Percentiles rank a stretch among this genome's conserved stretches.
These are phyloP conservation scores for Didymella pinodella DNA, from an alignment of 2,329 filamentous ascomycete genomes.

Conservation along the genomic window DNA sequence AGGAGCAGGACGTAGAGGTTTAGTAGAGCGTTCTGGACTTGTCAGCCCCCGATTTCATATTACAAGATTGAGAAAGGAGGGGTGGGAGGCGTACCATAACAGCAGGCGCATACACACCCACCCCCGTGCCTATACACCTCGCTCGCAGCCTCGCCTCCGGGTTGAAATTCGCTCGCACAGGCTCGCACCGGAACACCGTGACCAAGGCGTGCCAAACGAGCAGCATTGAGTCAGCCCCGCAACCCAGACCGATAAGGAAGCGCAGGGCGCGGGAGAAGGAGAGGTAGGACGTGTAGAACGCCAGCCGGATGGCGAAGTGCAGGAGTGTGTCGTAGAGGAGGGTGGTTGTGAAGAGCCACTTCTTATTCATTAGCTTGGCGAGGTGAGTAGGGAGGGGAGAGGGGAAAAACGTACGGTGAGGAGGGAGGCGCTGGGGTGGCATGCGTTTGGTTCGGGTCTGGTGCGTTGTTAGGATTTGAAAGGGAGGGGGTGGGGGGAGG, in stretches of 20 bases:
- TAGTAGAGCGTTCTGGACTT: not conserved
- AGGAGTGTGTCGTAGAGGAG: slow-evolving; percentile 11
- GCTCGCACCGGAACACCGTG: slow-evolving; percentile 15
- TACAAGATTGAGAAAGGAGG: too few species aligned
- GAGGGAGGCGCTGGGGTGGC: slow-evolving; percentile 3
- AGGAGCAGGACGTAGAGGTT: slow-evolving; percentile 5
- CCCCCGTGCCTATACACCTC: slow-evolving; percentile 8
- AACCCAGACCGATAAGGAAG: slow-evolving; percentile 8
- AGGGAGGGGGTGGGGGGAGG: too few species aligned
- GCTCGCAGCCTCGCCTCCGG: slow-evolving; percentile 3
- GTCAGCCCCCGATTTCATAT: too few species aligned
- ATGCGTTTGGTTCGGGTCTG: slow-evolving; percentile 5
- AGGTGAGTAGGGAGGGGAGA: too few species aligned
- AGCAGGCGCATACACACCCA: not conserved
- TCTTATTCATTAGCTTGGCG: not conserved
- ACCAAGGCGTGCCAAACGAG: slow-evolving; percentile 11
- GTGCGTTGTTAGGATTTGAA: too few species aligned
- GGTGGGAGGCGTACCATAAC: slow-evolving; percentile 1
- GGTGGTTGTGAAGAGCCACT: slow-evolving; percentile 13
- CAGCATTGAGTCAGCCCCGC: slow-evolving; percentile 4
- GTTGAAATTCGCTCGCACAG: slow-evolving; percentile 8
- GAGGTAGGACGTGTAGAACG: slow-evolving; percentile 15
- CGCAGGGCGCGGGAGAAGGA: slow-evolving; percentile 10
- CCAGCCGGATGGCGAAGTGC: slow-evolving; percentile 11
- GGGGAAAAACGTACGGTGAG: not conserved